Evolutionary conservation across 2,329 filamentous ascomycete genomes (phyloP).

Genomic region (Talaromyces piceae): DNA sequence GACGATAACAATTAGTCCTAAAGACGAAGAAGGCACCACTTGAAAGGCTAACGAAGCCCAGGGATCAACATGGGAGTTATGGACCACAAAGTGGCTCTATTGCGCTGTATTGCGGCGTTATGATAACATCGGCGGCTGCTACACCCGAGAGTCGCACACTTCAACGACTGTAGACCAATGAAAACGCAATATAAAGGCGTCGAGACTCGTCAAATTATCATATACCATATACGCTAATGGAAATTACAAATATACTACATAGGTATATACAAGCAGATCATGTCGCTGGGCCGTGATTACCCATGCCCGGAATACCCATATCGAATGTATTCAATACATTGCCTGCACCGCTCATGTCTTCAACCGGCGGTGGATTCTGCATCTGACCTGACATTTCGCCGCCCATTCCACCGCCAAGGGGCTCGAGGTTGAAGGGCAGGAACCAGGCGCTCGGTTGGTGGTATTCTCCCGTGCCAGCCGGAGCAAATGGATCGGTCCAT

Average conservation of each 20-base stretch:
- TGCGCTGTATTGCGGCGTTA: no score
- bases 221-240: neutral
- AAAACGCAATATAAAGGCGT: no score
- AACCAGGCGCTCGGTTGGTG: slow-evolving; percentile 67
- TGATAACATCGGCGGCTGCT: no score
- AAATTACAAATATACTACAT: slow-evolving; percentile 2
- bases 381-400: neutral
- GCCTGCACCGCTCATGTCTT: neutral
- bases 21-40: no score
- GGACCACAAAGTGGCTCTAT: no score
- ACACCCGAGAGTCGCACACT: no score
- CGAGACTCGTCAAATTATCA: no score
- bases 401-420: slow-evolving; percentile 25
- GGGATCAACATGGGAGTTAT: no score
- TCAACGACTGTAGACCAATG: no score
- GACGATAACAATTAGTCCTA: no score
- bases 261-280: neutral
- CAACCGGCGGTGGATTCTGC: neutral
- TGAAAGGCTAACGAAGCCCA: no score
- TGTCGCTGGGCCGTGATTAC: neutral
- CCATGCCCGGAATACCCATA: slow-evolving; percentile 19
- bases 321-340: slow-evolving; percentile 23
- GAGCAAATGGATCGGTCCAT: slow-evolving; percentile 29
- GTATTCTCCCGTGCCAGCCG: slow-evolving; percentile 29
- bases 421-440: slow-evolving; percentile 85